Percentiles rank a stretch among this genome's conserved stretches.
These are phyloP conservation scores for Camellia sinensis DNA, from an alignment of 148 eudicot genomes.

Conservation along the genomic window DNA sequence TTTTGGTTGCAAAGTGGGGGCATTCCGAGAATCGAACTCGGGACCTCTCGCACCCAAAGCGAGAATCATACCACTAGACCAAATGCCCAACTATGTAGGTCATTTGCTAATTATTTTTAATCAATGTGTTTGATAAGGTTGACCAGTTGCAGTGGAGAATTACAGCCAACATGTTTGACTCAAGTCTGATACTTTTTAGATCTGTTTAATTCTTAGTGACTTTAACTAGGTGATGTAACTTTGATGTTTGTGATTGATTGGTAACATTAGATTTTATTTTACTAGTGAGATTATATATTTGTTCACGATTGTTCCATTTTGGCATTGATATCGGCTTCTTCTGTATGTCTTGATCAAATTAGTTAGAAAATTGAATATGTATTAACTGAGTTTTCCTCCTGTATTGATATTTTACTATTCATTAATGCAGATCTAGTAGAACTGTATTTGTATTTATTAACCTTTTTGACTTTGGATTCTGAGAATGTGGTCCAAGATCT, in stretches of 20 bases:
- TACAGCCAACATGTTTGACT: background rate
- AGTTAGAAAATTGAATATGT: background rate
- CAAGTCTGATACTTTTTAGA: background rate
- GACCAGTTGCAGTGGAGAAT: background rate
- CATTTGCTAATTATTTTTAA: background rate
- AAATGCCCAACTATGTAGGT: conserved; percentile 38
- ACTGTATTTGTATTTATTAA: background rate
- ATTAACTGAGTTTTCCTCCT: background rate
- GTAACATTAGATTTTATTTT: background rate
- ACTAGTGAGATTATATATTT: too few species aligned
- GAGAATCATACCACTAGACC: conserved; percentile 77
- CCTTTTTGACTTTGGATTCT: background rate
- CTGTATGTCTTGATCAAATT: background rate
- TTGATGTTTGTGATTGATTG: too few species aligned
- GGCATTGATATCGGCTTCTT: background rate
- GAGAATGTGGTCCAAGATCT: background rate
- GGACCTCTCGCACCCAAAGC: conserved; percentile 87
- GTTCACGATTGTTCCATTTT: background rate
- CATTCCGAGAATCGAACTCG: conserved; percentile 64
- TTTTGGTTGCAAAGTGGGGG: background rate
- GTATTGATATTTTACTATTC: background rate
- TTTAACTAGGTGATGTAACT: too few species aligned
- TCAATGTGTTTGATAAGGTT: background rate
- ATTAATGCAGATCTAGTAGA: background rate
- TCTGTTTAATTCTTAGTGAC: background rate